Percentiles rank a stretch among this genome's conserved stretches.
These are phyloP conservation scores for Acanthamoeba lugdunensis DNA, from an alignment of 208 protist genomes.

Conservation along the genomic window DNA sequence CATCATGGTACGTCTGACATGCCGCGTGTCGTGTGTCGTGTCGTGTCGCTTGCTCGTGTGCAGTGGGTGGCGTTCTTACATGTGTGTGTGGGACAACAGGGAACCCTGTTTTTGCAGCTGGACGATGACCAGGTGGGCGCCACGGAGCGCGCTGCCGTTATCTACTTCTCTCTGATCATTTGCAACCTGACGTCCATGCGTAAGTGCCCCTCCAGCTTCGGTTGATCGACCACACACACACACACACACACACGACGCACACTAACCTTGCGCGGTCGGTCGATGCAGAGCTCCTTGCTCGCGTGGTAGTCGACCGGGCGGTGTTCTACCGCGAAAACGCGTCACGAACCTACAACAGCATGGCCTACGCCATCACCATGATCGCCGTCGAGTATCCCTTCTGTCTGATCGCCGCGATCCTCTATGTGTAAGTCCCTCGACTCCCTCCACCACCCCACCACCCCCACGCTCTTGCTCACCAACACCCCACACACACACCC, in stretches of 20 bases:
- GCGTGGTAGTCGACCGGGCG: constrained; percentile 7
- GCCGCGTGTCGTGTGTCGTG: neutral
- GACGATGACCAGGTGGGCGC: constrained; percentile 55
- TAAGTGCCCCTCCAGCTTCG: neutral
- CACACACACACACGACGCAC: too few relatives aligned
- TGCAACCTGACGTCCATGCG: constrained; percentile 59
- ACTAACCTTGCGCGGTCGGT: neutral
- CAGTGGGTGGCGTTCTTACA: too few relatives aligned
- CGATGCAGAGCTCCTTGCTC: neutral
- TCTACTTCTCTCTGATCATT: constrained; percentile 64
- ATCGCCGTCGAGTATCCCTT: constrained; percentile 48
- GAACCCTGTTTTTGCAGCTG: constrained; percentile 56
- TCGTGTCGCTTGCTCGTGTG: neutral
- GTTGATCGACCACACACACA: too few relatives aligned
- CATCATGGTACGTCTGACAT: constrained; percentile 16
- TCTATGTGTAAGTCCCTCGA: neutral
- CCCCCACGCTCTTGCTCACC: neutral
- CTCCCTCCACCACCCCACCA: neutral
- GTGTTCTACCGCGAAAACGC: constrained; percentile 60
- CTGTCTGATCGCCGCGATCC: neutral
- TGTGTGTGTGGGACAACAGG: neutral
- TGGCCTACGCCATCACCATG: constrained; percentile 61
- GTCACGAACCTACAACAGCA: constrained; percentile 54
- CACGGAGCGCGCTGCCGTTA: constrained; percentile 8
- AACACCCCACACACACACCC: neutral